Evolutionary conservation across 1,284 basidiomycete species (phyloP).

Genomic region (Mycena sp.): DNA sequence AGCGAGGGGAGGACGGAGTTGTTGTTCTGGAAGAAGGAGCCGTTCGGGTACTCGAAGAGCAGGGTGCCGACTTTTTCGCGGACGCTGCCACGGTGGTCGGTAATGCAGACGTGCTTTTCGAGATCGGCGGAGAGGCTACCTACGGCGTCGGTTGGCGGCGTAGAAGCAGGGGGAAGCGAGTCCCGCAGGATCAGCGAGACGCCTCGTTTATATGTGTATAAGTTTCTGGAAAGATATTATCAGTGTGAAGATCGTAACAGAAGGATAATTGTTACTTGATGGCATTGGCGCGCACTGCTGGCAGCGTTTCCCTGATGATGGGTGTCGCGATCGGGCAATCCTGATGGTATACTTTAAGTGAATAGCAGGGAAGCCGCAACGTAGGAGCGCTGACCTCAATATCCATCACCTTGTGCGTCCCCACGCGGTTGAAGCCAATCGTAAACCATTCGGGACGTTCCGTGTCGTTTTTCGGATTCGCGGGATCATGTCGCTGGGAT

Average conservation of each 20-base stretch:
- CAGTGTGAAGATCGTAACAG: background rate
- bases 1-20: slow-evolving; percentile 90
- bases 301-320: slow-evolving; percentile 79
- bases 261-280: slow-evolving; percentile 65
- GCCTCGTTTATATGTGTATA: slow-evolving; percentile 86
- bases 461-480: slow-evolving; percentile 38
- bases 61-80: slow-evolving; percentile 87
- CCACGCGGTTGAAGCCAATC: slow-evolving; percentile 92
- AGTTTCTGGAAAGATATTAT: slow-evolving; percentile 63
- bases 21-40: slow-evolving; percentile 98
- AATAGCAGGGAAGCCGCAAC: background rate
- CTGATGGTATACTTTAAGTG: slow-evolving; percentile 44
- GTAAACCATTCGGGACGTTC: slow-evolving; percentile 71
- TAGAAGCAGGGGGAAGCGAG: slow-evolving; percentile 58
- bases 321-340: slow-evolving; percentile 95
- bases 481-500: slow-evolving; percentile 48
- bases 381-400: slow-evolving; percentile 78
- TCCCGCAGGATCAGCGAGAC: slow-evolving; percentile 94
- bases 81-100: slow-evolving; percentile 83
- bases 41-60: slow-evolving; percentile 89
- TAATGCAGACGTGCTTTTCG: slow-evolving; percentile 80
- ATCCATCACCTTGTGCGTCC: slow-evolving; percentile 83
- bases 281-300: slow-evolving; percentile 71
- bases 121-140: slow-evolving; percentile 42
- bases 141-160: slow-evolving; percentile 35